Conservation (phyloP, 495 filamentous ascomycete species). For the Sphaerosporella brunnea region DNA sequence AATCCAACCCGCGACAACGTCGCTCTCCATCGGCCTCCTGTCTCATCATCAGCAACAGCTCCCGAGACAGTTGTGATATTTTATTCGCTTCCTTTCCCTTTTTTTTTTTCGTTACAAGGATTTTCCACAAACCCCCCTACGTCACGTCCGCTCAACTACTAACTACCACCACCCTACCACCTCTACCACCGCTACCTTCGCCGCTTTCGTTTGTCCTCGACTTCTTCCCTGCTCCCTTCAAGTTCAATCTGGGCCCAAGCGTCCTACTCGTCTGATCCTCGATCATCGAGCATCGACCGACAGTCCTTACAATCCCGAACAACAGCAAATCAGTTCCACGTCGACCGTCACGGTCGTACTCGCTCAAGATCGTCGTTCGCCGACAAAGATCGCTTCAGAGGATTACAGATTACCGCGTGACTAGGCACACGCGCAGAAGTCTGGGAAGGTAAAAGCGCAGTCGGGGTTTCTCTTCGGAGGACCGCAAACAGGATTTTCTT, state of each 20-base stretch:
- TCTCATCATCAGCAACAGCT: not conserved
- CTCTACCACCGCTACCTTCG: not conserved
- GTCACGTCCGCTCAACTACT: slow-evolving; percentile 2
- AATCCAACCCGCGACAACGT: not conserved
- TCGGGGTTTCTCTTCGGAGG: not conserved
- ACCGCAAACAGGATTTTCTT: not conserved
- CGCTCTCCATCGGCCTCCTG: not conserved
- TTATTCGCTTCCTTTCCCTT: not conserved
- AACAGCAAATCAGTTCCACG: no score
- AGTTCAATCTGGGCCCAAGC: no score
- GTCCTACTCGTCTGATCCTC: no score
- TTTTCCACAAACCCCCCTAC: not conserved
- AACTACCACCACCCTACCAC: slow-evolving; percentile 1
- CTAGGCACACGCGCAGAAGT: slow-evolving; percentile 1
- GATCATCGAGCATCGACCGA: not conserved
- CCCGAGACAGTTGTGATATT: not conserved
- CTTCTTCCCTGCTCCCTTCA: no score
- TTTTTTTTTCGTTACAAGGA: not conserved
- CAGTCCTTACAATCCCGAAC: slow-evolving; percentile 2
- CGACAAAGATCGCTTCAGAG: no score
- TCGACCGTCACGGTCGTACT: no score
- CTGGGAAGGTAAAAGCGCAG: not conserved
- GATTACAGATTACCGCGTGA: slow-evolving; percentile 1
- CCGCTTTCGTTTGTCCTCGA: not conserved
- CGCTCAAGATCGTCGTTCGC: no score